A percentile compares a stretch with the other conserved stretches of the same genome.
Conservation (phyloP, 495 filamentous ascomycete species). For the Alectoria sarmentosa region DNA sequence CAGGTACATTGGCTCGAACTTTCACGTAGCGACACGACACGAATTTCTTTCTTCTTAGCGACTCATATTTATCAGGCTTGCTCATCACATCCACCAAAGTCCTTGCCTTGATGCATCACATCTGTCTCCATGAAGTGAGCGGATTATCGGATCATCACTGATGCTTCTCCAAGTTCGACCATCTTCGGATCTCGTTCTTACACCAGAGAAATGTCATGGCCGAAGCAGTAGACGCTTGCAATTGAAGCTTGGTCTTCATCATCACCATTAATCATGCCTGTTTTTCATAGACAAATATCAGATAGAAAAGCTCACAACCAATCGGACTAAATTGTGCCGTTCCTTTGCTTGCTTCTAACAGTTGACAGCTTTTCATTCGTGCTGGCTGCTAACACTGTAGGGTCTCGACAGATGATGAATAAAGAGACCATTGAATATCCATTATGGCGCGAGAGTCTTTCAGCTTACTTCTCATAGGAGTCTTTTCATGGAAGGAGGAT, state of each 20-base stretch:
- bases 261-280: not conserved
- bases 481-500: no score
- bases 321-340: no score
- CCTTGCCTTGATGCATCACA: conserved; percentile 4
- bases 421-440: no score
- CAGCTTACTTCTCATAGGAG: no score
- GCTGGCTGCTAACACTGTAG: no score
- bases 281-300: conserved; percentile 4
- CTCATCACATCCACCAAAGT: not conserved
- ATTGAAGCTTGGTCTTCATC: not conserved
- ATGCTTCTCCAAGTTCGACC: not conserved
- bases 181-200: conserved; percentile 9
- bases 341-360: not conserved
- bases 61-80: not conserved
- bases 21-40: not conserved
- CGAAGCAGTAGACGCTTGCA: not conserved
- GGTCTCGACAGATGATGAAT: no score
- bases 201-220: not conserved
- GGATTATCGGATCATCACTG: not conserved
- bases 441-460: no score
- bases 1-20: not conserved
- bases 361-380: no score
- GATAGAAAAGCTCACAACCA: no score
- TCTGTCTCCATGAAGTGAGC: not conserved
- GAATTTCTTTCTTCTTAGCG: not conserved